Evolutionary conservation across 257 asterid species (phyloP), one percentile per base, ranked within the genome.

Genomic region (Gentiana dahurica): DNA sequence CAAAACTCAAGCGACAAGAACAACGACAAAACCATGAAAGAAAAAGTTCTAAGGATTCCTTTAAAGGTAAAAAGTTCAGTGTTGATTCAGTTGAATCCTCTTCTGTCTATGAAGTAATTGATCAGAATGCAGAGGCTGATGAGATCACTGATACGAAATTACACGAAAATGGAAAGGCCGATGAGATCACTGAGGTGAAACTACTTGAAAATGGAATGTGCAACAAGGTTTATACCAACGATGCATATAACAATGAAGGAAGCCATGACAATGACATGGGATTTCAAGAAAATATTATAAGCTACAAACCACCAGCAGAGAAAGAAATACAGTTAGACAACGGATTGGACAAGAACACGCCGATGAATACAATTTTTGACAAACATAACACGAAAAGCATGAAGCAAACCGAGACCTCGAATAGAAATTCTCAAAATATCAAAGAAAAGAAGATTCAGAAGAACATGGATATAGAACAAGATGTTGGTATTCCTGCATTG

Each of bases 181-280:
- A 68, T 71, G 83, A 78, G 74, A 85, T 80, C 54, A 72, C 73
- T 55, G 92, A 76, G 75, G 81, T 73, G 54, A 77, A 66, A 65
- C 64, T 8, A 50, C 50, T 50, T 51, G 63, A 33, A 2, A 61
- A 55, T 45, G 57, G 54, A 50, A 24, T 33, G 8, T 72, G 72
- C 61, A 72, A 64, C 34, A 75, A 66, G 43, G 50, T 71, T 12
- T 69, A 69, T 68, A 74, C 72, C 6, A 79, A 77, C 46, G 68
- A 58, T 60, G 79, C 70, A 61, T 69, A 67, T 51, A 68, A 64
- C 36, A 63, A 53, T n/a, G 76, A 68, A 59, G 73, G 58, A 59
- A 71, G 56, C 56, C 66, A 44, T 43, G 76, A 67, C 37, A 12
- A 36, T 63, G 54, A 47, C 53, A 60, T 24, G 32, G 58, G 57